Base-by-base conservation (phyloP, 2,329 filamentous ascomycete species). In the Sporothrix luriei region DNA sequence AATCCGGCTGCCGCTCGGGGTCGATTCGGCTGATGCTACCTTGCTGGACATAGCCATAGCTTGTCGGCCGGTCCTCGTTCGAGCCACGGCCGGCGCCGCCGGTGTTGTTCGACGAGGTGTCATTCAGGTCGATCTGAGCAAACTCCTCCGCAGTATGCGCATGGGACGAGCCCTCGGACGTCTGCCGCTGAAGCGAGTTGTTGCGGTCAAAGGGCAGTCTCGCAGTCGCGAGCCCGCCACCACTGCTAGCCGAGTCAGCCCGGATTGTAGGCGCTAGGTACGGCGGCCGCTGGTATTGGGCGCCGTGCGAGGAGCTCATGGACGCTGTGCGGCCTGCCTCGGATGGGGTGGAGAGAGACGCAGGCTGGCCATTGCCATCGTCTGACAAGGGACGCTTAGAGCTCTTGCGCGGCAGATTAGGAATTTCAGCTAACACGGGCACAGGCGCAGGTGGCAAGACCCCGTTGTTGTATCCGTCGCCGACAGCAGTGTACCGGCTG, bases 351-450 rank as follows among this genome's bases (percentile, higher is more conserved):
- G 57, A 26, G 4, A 21, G 24, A 2, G 51, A 29, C 4, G 11
- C n/a, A 3, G 24, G 38, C 19, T 51, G 24, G 4, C 21, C 52
- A 10, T 51, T 62, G 55, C 67, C n/a, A 16, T 62, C 55, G 26
- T 54, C 46, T 29, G 55, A 68, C 4, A 68, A 14, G 4, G 67
- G 52, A 71, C 90, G 84, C 76, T 88, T 88, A 0, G 91, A 93
- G 76, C 90, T 93, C 79, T 90, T 92, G 40, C 91, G 84, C 2
- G 91, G 91, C 43, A 93, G 85, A 9, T 48, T 62, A 1, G 71
- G 71, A 4, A 71, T 49, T 6, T 71, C 66, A 19, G 54, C 13
- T 38, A 71, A 43, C 19, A 69, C 48, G 6, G 69, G 69, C n/a
- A 62, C 71, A 16, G 52, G 82, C 0, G 88, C 74, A n/a, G 66